Evolutionary conservation across 495 filamentous ascomycete species (phyloP).

Genomic region (Neohortaea acidophila): DNA sequence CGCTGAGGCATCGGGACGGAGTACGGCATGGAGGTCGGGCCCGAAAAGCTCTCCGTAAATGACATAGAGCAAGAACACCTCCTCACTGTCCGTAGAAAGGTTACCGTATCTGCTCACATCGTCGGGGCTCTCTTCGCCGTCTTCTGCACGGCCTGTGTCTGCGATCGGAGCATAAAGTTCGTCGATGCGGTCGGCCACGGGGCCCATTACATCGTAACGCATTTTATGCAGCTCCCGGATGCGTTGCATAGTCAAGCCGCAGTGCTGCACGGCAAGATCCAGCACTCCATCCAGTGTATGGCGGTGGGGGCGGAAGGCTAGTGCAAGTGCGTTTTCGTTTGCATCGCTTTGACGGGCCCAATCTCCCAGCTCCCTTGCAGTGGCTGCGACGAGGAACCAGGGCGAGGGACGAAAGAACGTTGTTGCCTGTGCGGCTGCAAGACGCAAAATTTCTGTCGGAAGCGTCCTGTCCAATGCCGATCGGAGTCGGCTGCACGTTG

Average conservation of each 20-base stretch:
- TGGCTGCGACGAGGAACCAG: slow-evolving; percentile 26
- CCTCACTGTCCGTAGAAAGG: slow-evolving; percentile 18
- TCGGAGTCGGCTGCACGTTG: slow-evolving; percentile 22
- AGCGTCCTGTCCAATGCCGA: slow-evolving; percentile 1
- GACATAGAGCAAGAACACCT: slow-evolving; percentile 25
- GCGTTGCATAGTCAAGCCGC: slow-evolving; percentile 24
- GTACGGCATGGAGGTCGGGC: slow-evolving; percentile 18
- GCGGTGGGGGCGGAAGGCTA: slow-evolving; percentile 13
- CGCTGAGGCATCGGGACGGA: slow-evolving; percentile 8
- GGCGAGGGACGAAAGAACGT: slow-evolving; percentile 30
- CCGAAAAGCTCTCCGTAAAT: slow-evolving; percentile 31
- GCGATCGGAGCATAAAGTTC: slow-evolving; percentile 22
- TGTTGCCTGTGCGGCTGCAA: slow-evolving; percentile 21
- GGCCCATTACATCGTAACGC: slow-evolving; percentile 26
- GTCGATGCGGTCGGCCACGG: slow-evolving; percentile 26
- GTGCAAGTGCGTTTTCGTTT: slow-evolving; percentile 18
- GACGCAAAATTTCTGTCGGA: slow-evolving; percentile 21
- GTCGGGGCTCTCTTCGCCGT: slow-evolving; percentile 25
- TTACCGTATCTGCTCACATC: too few relatives aligned
- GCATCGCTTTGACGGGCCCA: slow-evolving; percentile 25
- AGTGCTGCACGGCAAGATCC: slow-evolving; percentile 22
- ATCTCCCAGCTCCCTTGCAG: slow-evolving; percentile 20
- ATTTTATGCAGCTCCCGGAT: slow-evolving; percentile 24
- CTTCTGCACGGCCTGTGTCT: too few relatives aligned
- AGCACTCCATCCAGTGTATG: slow-evolving; percentile 26